These are phyloP conservation scores for Xylaria sp. DNA, from an alignment of 2,329 filamentous ascomycete species.

Conservation along the genomic window DNA sequence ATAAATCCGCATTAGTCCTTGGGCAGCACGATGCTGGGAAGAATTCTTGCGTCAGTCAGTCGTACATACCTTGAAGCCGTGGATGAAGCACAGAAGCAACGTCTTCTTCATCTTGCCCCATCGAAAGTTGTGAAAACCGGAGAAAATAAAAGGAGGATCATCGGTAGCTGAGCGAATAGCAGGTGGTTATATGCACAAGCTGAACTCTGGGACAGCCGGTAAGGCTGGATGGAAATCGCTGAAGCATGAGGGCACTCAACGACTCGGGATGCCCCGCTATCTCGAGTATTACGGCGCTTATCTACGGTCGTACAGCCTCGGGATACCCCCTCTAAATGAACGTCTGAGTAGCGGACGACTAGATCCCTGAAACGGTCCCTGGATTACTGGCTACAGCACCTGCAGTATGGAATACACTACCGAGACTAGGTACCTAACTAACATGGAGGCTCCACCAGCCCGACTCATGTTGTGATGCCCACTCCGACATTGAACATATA, in stretches of 20 bases:
- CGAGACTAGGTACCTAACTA: too few relatives aligned
- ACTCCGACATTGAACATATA: too few relatives aligned
- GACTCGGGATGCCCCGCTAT: slow-evolving; percentile 11
- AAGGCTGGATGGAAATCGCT: not conserved
- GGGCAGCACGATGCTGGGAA: not conserved
- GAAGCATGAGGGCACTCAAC: too few relatives aligned
- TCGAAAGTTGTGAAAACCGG: slow-evolving; percentile 29
- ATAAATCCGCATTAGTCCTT: not conserved
- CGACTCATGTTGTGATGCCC: too few relatives aligned
- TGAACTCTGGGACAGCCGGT: not conserved
- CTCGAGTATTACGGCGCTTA: not conserved
- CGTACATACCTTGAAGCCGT: slow-evolving; percentile 73
- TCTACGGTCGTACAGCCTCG: too few relatives aligned
- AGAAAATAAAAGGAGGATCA: slow-evolving; percentile 2
- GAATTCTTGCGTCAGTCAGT: too few relatives aligned
- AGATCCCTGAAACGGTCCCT: slow-evolving; percentile 12
- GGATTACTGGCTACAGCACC: not conserved
- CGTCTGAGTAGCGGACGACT: slow-evolving; percentile 19
- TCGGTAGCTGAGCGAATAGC: slow-evolving; percentile 4
- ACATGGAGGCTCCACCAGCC: too few relatives aligned
- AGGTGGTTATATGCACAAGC: not conserved
- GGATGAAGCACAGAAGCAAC: slow-evolving; percentile 80
- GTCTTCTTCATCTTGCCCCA: slow-evolving; percentile 73
- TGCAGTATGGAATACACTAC: too few relatives aligned
- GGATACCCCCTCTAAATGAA: slow-evolving; percentile 29